These are phyloP conservation scores for Botrytis tulipae DNA, from an alignment of 2,329 filamentous ascomycete genomes.

Conservation along the genomic window DNA sequence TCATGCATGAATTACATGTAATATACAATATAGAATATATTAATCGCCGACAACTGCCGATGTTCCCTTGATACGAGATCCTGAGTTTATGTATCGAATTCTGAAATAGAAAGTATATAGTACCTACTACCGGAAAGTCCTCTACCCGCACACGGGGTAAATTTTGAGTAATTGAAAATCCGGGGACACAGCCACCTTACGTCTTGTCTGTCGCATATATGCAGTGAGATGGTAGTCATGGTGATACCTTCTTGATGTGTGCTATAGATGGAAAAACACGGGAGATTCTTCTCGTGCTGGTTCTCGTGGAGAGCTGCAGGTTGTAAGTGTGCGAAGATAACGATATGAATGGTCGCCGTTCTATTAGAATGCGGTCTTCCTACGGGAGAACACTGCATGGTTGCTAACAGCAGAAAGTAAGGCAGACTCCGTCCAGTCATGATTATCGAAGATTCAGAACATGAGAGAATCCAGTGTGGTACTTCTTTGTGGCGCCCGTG, in stretches of 20 bases:
- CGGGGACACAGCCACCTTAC: conserved; percentile 22
- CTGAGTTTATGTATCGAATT: conserved; percentile 1
- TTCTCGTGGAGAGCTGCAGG: conserved; percentile 23
- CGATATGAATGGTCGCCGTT: conserved; percentile 22
- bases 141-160: conserved; percentile 14
- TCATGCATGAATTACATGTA: conserved; percentile 18
- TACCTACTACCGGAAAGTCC: conserved; percentile 20
- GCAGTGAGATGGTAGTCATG: conserved; percentile 2
- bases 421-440: conserved; percentile 15
- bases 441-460: conserved; percentile 11
- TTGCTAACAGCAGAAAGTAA: conserved; percentile 11
- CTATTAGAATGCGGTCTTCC: conserved; percentile 20
- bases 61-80: conserved; percentile 5
- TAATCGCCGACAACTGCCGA: conserved; percentile 23
- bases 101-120: conserved; percentile 18
- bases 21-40: conserved; percentile 24
- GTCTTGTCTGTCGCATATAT: conserved; percentile 8
- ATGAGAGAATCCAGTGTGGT: conserved; percentile 17
- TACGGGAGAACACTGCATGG: conserved; percentile 21
- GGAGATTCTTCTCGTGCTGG: conserved; percentile 20
- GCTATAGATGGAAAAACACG: conserved; percentile 19
- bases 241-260: conserved; percentile 14
- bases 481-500: conserved; percentile 22
- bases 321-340: conserved; percentile 19
- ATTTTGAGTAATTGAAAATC: conserved; percentile 15